Percentiles rank a stretch among this genome's conserved stretches.
These are phyloP conservation scores for Rhodotorula glutinis DNA, from an alignment of 1,284 basidiomycete species.

Conservation along the genomic window DNA sequence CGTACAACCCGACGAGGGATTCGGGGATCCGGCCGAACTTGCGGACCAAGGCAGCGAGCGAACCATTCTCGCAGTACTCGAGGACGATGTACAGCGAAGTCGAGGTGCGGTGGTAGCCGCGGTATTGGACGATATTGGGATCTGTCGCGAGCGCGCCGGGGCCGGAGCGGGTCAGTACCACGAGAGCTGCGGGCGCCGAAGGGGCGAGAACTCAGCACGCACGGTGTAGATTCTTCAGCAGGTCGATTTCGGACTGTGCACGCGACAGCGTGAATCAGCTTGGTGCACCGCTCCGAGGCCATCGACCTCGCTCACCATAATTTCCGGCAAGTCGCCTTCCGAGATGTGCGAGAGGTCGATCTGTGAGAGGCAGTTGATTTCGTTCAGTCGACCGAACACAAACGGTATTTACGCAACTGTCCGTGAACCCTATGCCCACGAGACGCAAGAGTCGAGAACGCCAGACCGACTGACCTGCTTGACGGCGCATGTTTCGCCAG, in stretches of 20 bases:
- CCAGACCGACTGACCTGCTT: constrained; percentile 29
- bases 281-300: background rate
- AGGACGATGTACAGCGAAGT: constrained; percentile 95
- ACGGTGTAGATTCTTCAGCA: constrained; percentile 87
- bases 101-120: constrained; percentile 91
- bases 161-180: background rate
- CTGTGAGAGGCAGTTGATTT: constrained; percentile 37
- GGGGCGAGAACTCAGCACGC: no score
- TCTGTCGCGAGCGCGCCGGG: constrained; percentile 44
- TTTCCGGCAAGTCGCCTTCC: constrained; percentile 85
- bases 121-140: constrained; percentile 97
- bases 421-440: no score
- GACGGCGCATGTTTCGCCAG: constrained; percentile 47
- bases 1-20: constrained; percentile 90
- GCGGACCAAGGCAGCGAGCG: constrained; percentile 89
- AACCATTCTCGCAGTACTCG: constrained; percentile 98
- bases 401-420: no score
- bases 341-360: constrained; percentile 81
- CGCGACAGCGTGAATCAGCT: background rate
- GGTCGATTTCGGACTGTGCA: constrained; percentile 89
- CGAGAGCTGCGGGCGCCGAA: no score
- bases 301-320: constrained; percentile 69
- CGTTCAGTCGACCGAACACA: no score
- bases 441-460: no score
- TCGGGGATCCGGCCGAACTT: constrained; percentile 98